These are phyloP conservation scores for Mycena citricolor DNA, from an alignment of 1,284 basidiomycete species.

Conservation along the genomic window DNA sequence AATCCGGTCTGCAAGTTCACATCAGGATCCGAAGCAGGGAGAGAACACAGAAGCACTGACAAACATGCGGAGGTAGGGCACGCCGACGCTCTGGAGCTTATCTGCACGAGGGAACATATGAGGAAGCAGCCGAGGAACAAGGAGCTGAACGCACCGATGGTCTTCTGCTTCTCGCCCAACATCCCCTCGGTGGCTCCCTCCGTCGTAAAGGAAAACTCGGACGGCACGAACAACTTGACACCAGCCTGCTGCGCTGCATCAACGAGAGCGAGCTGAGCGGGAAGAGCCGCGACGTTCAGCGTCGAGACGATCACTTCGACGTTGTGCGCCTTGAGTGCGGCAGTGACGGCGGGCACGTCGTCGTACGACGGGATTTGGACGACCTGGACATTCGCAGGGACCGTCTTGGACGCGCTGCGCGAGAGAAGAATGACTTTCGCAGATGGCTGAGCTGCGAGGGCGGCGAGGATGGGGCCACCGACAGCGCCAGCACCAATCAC, in stretches of 20 bases:
- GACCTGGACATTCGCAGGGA: constrained; percentile 7
- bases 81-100: no score
- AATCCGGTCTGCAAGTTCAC: constrained; percentile 26
- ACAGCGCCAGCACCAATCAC: constrained; percentile 10
- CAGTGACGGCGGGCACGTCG: constrained; percentile 13
- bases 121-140: no score
- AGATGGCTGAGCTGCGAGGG: constrained; percentile 21
- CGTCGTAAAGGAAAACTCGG: constrained; percentile 14
- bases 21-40: no score
- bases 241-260: constrained; percentile 23
- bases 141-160: no score
- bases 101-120: no score
- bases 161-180: constrained; percentile 14
- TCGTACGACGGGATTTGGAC: no score
- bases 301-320: constrained; percentile 25
- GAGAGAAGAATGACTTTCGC: no score
- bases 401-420: no score
- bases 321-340: constrained; percentile 21
- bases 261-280: constrained; percentile 18
- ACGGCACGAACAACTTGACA: constrained; percentile 22
- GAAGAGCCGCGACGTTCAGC: constrained; percentile 6
- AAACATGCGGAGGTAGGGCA: no score
- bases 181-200: constrained; percentile 13
- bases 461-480: constrained; percentile 9
- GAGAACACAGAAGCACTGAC: no score